Evolutionary conservation across 768 basidiomycete species (phyloP), one percentile per base, ranked within the genome.

Genomic region (Lyophyllum shimeji): DNA sequence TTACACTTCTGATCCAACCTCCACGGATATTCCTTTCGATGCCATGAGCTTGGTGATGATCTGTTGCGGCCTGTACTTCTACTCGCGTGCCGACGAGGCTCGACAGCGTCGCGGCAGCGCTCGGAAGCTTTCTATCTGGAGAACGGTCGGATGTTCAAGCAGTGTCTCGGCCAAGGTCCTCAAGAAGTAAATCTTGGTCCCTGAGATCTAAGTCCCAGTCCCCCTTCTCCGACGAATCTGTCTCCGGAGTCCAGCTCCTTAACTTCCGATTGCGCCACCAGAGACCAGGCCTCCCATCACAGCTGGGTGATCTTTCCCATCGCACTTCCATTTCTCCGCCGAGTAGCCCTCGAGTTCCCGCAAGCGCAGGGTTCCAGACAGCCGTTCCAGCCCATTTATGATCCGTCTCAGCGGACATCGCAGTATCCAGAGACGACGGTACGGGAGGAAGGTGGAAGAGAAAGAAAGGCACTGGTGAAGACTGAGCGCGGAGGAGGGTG

Each of bases 401-500:
- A 13, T 59, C 56, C 6, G 61, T 58, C 0, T 53, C 59, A 15
- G 53, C 33, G 2, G 44, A 42, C 20, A 13, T 13, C 7, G 29
- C 25, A 33, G 39, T 40, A 18, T 59, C 58, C 42, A 45, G 24
- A 31, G 15, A n/a, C 15, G 63, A 58, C 7, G 60, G 46, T 11
- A 60, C 21, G 0, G 78, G 77, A 1, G 93, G 93, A 2, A 97
- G 70, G 59, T 95, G 86, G 1, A 96, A 66, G 12, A 97, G 78
- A 53, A 93, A 79, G 54, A 95, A 81, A 0, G 95, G 95, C 12
- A 93, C 78, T 0, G 82, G 76, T 0, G 91, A 94, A 11, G 86
- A 84, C 57, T 85, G 80, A 1, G 87, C 91, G 11, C 85, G 84
- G 1, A 87, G 74, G 53, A 90, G 66, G 0, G 93, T 83, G 0